phyloP scores from a whole-genome alignment of 2,329 filamentous ascomycete species.

The Trichophyton verrucosum region DNA sequence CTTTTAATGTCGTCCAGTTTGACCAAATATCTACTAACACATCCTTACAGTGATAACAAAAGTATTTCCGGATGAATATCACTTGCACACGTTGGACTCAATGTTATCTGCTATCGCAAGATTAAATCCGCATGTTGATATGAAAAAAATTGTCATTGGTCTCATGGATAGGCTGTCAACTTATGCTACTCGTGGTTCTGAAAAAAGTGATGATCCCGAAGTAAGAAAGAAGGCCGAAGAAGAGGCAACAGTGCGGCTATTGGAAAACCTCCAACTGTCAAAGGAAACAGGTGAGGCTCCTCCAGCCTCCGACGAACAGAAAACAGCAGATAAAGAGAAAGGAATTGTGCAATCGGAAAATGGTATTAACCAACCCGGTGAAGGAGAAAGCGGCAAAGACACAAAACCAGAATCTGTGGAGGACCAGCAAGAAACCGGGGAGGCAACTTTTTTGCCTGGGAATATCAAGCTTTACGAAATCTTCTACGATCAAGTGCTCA shows the following conservation, averaged over 20 bases:
- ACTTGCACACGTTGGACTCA: conserved; percentile 90
- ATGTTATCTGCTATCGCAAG: conserved; percentile 86
- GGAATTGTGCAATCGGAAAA: conserved; percentile 26
- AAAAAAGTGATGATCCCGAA: conserved; percentile 55
- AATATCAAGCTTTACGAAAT: conserved; percentile 90
- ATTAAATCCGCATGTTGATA: conserved; percentile 89
- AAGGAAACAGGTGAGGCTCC: conserved; percentile 22
- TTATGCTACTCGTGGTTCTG: conserved; percentile 82
- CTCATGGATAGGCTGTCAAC: conserved; percentile 92
- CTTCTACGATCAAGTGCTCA: conserved; percentile 92
- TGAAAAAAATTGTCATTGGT: conserved; percentile 95
- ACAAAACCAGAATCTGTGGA: conserved; percentile 13
- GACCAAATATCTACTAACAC: conserved; percentile 15
- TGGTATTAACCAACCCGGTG: conserved; percentile 14
- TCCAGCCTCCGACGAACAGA: conserved; percentile 21
- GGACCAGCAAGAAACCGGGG: conserved; percentile 23
- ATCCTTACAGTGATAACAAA: conserved; percentile 69
- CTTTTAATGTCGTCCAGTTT: background rate
- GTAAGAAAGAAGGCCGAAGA: conserved; percentile 68
- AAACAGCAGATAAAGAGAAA: conserved; percentile 24
- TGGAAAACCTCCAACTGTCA: conserved; percentile 61
- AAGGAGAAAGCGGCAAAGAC: background rate
- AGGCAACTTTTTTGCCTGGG: conserved; percentile 27
- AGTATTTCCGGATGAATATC: conserved; percentile 96
- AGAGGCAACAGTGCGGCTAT: conserved; percentile 63